These are phyloP conservation scores for Endotrypanum monterogeii DNA, from an alignment of 208 protist genomes.

Conservation along the genomic window DNA sequence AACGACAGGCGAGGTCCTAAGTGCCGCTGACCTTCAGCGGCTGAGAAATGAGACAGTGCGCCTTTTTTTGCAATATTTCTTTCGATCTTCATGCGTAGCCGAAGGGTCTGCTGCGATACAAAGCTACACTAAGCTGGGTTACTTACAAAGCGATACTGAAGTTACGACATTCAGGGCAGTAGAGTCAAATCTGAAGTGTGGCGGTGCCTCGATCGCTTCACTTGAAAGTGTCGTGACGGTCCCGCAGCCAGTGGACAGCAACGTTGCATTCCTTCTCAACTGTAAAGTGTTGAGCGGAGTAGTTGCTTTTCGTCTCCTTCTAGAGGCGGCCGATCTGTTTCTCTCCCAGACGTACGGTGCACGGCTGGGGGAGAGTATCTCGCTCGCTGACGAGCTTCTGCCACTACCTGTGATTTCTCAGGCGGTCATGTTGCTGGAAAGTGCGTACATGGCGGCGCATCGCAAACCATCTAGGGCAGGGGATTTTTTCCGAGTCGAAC, in stretches of 20 bases:
- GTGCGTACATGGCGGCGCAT: neutral
- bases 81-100: slow-evolving; percentile 30
- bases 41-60: slow-evolving; percentile 26
- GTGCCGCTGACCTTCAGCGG: slow-evolving; percentile 20
- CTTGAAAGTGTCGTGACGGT: slow-evolving; percentile 4
- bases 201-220: slow-evolving; percentile 6
- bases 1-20: slow-evolving; percentile 22
- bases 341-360: slow-evolving; percentile 30
- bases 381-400: slow-evolving; percentile 19
- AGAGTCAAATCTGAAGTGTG: slow-evolving; percentile 15
- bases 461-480: slow-evolving; percentile 3
- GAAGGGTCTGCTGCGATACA: slow-evolving; percentile 17
- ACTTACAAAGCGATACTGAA: slow-evolving; percentile 57
- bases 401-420: slow-evolving; percentile 17
- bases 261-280: slow-evolving; percentile 14
- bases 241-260: neutral
- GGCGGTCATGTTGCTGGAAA: slow-evolving; percentile 6
- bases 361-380: slow-evolving; percentile 7
- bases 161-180: slow-evolving; percentile 50
- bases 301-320: slow-evolving; percentile 43
- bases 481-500: slow-evolving; percentile 32
- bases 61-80: slow-evolving; percentile 56
- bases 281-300: slow-evolving; percentile 38
- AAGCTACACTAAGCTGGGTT: slow-evolving; percentile 20
- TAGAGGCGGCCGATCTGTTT: slow-evolving; percentile 56